Conservation (phyloP, 305 asterid genomes). For the Rubia tinctorum region DNA sequence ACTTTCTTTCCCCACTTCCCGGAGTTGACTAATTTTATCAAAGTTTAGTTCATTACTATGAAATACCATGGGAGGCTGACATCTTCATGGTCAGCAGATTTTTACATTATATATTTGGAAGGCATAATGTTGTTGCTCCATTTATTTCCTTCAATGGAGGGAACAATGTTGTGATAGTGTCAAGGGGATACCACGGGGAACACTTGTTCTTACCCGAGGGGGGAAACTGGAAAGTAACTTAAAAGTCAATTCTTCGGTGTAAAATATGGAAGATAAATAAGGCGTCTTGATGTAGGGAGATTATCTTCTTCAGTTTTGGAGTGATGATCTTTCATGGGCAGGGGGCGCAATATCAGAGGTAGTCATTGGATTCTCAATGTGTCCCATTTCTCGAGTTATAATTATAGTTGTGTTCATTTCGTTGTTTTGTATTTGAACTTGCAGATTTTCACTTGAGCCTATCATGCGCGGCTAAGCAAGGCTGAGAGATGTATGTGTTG, state of each 20-base stretch:
- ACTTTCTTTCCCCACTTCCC: slow-evolving; percentile 29
- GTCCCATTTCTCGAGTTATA: not conserved
- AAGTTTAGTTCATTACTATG: not conserved
- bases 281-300: not conserved
- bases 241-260: not conserved
- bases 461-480: slow-evolving; percentile 5
- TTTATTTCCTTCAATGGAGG: slow-evolving; percentile 6
- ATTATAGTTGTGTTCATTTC: not conserved
- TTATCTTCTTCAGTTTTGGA: slow-evolving; percentile 4
- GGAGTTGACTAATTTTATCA: slow-evolving; percentile 20
- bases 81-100: not conserved
- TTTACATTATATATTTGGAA: slow-evolving; percentile 5
- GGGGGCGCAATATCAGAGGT: slow-evolving; percentile 14
- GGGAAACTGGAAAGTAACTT: not conserved
- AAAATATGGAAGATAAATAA: not conserved
- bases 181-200: not conserved
- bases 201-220: not conserved
- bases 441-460: slow-evolving; percentile 15
- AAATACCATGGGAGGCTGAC: not conserved
- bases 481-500: slow-evolving; percentile 7
- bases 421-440: not conserved
- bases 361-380: not conserved
- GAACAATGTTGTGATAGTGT: not conserved
- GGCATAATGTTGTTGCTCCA: not conserved
- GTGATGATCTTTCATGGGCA: slow-evolving; percentile 4